Evolutionary conservation across 1,284 basidiomycete species (phyloP).

Genomic region (Ustilago sp.): DNA sequence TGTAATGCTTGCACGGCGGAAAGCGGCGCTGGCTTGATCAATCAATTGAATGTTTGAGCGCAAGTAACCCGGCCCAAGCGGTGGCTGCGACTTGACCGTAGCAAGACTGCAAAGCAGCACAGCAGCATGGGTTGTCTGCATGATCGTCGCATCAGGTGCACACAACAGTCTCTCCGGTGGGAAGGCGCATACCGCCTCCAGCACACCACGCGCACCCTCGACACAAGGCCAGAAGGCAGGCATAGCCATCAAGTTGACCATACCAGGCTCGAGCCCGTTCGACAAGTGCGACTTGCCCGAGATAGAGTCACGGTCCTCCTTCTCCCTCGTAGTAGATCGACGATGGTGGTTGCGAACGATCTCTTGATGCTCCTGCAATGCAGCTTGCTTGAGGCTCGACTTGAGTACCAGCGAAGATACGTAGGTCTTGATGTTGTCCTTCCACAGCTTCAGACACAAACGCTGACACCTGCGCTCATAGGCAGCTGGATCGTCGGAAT

Average conservation of each 20-base stretch:
- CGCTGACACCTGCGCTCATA: constrained; percentile 34
- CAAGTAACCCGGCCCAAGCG: constrained; percentile 43
- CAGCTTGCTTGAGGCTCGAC: constrained; percentile 46
- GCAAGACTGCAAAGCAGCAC: constrained; percentile 51
- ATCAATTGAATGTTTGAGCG: constrained; percentile 45
- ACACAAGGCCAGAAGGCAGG: constrained; percentile 55
- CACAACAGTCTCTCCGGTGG: constrained; percentile 28
- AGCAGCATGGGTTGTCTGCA: constrained; percentile 46
- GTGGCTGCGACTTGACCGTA: constrained; percentile 41
- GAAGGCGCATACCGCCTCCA: constrained; percentile 44
- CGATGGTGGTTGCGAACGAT: constrained; percentile 47
- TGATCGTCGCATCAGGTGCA: constrained; percentile 43
- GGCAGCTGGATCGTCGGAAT: constrained; percentile 27
- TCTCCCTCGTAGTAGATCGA: constrained; percentile 37
- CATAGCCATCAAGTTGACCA: constrained; percentile 50
- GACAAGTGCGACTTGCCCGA: constrained; percentile 35
- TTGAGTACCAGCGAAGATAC: constrained; percentile 51
- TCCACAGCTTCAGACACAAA: constrained; percentile 42
- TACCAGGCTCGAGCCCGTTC: constrained; percentile 35
- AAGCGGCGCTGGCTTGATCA: constrained; percentile 44
- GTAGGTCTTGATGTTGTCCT: constrained; percentile 53
- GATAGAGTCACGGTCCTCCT: constrained; percentile 41
- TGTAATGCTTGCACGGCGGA: constrained; percentile 39
- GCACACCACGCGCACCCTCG: constrained; percentile 39
- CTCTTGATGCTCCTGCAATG: constrained; percentile 48